These are phyloP conservation scores for Yarrowia alimentaria DNA, from an alignment of 805 yeast genomes.

Conservation along the genomic window DNA sequence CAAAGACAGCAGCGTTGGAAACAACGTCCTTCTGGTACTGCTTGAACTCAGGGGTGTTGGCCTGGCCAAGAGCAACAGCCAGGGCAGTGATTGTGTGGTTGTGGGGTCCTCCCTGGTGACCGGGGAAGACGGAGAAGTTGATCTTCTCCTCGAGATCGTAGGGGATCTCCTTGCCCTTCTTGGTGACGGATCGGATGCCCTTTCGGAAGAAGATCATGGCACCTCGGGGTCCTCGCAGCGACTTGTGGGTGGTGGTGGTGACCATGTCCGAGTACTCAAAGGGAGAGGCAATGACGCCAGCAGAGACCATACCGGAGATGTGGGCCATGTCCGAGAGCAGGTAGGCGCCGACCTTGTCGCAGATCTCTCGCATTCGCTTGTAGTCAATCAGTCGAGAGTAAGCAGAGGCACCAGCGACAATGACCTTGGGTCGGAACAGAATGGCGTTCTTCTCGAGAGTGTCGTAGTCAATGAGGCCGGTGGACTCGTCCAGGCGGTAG, in stretches of 20 bases:
- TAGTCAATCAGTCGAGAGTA: constrained; percentile 89
- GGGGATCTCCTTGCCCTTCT: too few species aligned
- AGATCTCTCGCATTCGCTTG: constrained; percentile 83
- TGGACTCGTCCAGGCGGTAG: constrained; percentile 77
- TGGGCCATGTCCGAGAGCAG: constrained; percentile 96
- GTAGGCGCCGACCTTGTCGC: constrained; percentile 91
- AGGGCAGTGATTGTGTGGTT: constrained; percentile 96
- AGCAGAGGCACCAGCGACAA: constrained; percentile 97
- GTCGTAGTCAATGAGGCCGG: constrained; percentile 93
- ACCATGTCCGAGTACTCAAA: constrained; percentile 92
- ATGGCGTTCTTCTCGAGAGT: constrained; percentile 75
- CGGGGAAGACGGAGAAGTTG: constrained; percentile 98
- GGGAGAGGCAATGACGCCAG: constrained; percentile 91
- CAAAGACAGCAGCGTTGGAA: constrained; percentile 76
- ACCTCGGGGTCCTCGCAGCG: constrained; percentile 98
- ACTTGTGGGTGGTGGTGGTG: constrained; percentile 96
- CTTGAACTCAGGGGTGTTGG: constrained; percentile 81
- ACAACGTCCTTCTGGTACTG: constrained; percentile 82
- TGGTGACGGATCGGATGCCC: too few species aligned
- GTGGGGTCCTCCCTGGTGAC: constrained; percentile 99
- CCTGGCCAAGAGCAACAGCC: constrained; percentile 93
- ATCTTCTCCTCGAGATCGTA: constrained; percentile 89
- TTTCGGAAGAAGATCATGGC: constrained; percentile 97
- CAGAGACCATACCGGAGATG: constrained; percentile 92
- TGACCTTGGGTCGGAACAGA: constrained; percentile 88